phyloP scores from a whole-genome alignment of 2,329 filamentous ascomycete species.

The Phaeophleospora eucalypticola region DNA sequence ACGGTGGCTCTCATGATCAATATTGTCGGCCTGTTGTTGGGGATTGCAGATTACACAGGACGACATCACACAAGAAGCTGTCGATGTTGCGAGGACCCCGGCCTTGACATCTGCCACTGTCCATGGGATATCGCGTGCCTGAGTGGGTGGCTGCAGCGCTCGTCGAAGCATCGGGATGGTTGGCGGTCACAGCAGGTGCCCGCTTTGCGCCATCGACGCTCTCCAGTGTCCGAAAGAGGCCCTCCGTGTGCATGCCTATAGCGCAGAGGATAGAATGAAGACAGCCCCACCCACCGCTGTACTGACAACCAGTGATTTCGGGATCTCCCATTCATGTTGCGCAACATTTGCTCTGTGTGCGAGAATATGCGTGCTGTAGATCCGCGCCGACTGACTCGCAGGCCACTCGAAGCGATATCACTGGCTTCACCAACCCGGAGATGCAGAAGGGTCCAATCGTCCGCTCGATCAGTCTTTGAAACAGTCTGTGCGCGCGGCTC shows the following conservation, averaged over 20 bases:
- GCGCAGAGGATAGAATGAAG: constrained; percentile 14
- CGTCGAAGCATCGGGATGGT: constrained; percentile 10
- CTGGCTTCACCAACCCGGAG: constrained; percentile 13
- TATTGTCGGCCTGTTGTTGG: neutral
- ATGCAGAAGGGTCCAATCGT: constrained; percentile 22
- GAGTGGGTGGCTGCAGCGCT: constrained; percentile 17
- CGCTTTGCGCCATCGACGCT: constrained; percentile 14
- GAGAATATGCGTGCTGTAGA: constrained; percentile 7
- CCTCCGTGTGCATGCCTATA: constrained; percentile 17
- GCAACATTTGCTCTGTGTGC: constrained; percentile 9
- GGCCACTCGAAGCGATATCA: constrained; percentile 11
- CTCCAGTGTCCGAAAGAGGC: constrained; percentile 9
- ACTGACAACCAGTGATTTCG: constrained; percentile 9
- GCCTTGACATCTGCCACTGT: constrained; percentile 20
- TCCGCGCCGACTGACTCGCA: constrained; percentile 10
- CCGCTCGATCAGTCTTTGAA: constrained; percentile 27
- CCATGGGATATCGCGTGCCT: constrained; percentile 18
- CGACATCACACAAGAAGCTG: constrained; percentile 7
- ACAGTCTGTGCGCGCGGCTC: constrained; percentile 26
- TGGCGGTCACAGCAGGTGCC: constrained; percentile 11
- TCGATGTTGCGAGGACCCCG: constrained; percentile 6
- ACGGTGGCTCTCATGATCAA: constrained; percentile 15
- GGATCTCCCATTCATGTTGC: constrained; percentile 12
- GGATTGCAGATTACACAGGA: constrained; percentile 10
- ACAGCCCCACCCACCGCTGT: constrained; percentile 8